These are phyloP conservation scores for Bathelium albidoporum DNA, from an alignment of 495 filamentous ascomycete species.

Conservation along the genomic window DNA sequence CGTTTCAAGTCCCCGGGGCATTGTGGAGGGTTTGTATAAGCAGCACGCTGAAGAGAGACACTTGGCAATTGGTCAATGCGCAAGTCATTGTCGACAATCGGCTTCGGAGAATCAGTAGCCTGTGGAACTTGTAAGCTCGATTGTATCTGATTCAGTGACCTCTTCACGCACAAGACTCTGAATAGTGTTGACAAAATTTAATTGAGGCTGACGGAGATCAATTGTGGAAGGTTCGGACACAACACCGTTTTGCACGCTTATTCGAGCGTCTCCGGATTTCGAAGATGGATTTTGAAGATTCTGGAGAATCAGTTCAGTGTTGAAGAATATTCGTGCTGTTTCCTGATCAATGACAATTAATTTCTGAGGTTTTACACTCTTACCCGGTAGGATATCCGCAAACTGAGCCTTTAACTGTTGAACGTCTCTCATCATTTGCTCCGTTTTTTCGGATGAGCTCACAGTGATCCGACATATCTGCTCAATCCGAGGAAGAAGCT, in stretches of 20 bases:
- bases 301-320: not conserved
- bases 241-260: not conserved
- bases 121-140: not conserved
- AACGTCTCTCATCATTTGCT: constrained; percentile 1
- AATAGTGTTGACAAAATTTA: not conserved
- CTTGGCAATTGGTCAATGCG: not conserved
- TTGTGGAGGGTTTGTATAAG: not conserved
- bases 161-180: not conserved
- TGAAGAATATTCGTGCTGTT: not conserved
- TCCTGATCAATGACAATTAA: not conserved
- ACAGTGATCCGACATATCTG: not conserved
- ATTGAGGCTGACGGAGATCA: not conserved
- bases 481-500: not conserved
- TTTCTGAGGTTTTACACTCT: not conserved
- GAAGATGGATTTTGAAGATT: not conserved
- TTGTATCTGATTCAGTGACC: not conserved
- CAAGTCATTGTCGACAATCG: not conserved
- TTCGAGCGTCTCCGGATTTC: not conserved
- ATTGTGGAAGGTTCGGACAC: not conserved
- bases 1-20: not conserved
- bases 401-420: constrained; percentile 10
- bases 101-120: not conserved
- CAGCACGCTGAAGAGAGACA: not conserved
- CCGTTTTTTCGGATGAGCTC: not conserved
- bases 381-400: not conserved